Percentiles rank a stretch among this genome's conserved stretches.
phyloP scores from a whole-genome alignment of 148 eudicot genomes.

The Diospyros kaki region DNA sequence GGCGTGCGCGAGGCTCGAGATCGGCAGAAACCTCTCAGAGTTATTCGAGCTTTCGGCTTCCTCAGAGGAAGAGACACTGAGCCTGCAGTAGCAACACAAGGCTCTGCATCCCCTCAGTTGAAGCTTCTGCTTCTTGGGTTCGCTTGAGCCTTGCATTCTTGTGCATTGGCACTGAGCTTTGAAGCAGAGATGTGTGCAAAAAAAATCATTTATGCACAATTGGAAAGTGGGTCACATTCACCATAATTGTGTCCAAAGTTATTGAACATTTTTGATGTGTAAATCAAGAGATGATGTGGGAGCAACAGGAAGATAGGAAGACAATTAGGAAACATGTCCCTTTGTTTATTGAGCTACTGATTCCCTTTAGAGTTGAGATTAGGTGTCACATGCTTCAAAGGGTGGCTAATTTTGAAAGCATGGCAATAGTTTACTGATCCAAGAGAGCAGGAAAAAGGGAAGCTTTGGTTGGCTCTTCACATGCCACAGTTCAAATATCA shows the following conservation, averaged over 20 bases:
- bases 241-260: constrained; percentile 45
- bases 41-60: constrained; percentile 30
- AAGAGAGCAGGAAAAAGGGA: not conserved
- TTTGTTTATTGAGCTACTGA: constrained; percentile 18
- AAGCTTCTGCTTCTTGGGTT: constrained; percentile 29
- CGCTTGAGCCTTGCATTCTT: constrained; percentile 37
- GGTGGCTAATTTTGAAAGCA: constrained; percentile 12
- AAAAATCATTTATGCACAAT: constrained; percentile 22
- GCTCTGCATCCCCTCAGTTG: constrained; percentile 44
- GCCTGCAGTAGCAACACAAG: constrained; percentile 62
- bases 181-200: constrained; percentile 13
- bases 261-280: not conserved
- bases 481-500: no score
- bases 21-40: constrained; percentile 27
- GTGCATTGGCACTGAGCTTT: constrained; percentile 6
- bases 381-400: constrained; percentile 12
- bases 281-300: not conserved
- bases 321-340: constrained; percentile 1
- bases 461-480: not conserved
- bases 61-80: constrained; percentile 43
- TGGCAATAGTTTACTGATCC: not conserved
- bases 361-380: constrained; percentile 18
- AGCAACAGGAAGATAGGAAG: constrained; percentile 14
- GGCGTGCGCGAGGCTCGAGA: constrained; percentile 66
- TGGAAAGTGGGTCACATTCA: constrained; percentile 22